phyloP scores from a whole-genome alignment of 306 rosid species.

The Astragalus membranaceus region DNA sequence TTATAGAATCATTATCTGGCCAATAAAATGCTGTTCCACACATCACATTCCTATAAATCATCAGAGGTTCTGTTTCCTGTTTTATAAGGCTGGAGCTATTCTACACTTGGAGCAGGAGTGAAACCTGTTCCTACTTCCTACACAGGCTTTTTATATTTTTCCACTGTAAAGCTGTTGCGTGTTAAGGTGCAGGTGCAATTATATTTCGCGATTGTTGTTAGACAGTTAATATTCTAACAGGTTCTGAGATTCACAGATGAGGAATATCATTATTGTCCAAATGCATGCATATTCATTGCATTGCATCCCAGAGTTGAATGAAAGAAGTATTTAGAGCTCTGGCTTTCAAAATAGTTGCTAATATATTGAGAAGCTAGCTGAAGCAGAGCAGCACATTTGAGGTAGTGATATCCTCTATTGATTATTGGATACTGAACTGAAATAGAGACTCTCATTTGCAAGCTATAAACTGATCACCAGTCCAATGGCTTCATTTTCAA shows the following conservation, averaged over 20 bases:
- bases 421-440: too few species aligned
- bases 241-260: conserved; percentile 24
- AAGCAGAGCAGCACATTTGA: neutral
- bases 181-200: conserved; percentile 36
- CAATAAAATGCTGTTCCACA: conserved; percentile 22
- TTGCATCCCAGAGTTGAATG: conserved; percentile 12
- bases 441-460: too few species aligned
- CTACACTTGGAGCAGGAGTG: conserved; percentile 20
- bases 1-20: conserved; percentile 23
- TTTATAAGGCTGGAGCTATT: conserved; percentile 6
- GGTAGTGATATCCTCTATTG: too few species aligned
- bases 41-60: conserved; percentile 7
- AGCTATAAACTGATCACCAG: too few species aligned
- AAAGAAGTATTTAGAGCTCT: conserved; percentile 3
- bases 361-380: neutral
- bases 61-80: neutral
- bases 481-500: too few species aligned
- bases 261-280: conserved; percentile 25
- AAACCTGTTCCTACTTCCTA: conserved; percentile 13
- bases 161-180: conserved; percentile 59
- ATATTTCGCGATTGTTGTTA: conserved; percentile 28
- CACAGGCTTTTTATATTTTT: conserved; percentile 12
- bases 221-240: conserved; percentile 35
- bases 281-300: conserved; percentile 6
- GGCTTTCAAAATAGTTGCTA: neutral